Percentiles rank a stretch among this genome's conserved stretches.
phyloP scores from a whole-genome alignment of 202 grass and related monocot genomes.

The Musa balbisiana region DNA sequence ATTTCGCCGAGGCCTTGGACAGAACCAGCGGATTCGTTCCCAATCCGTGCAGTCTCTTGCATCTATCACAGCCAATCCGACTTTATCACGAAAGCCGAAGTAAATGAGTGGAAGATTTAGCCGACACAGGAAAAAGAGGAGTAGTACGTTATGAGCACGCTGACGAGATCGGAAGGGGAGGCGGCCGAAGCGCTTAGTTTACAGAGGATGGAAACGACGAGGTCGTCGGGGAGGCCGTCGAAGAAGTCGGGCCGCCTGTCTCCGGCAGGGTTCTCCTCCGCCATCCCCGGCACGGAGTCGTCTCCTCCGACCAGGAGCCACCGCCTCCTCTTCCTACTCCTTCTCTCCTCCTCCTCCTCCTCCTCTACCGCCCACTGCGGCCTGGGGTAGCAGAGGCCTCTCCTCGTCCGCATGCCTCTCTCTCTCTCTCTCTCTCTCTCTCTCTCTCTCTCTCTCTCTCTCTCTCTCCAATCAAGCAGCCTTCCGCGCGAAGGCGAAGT shows the following conservation, averaged over 20 bases:
- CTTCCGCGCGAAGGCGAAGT: too few species aligned
- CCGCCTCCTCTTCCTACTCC: conserved; percentile 10
- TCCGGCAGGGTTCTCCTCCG: neutral
- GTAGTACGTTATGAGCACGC: conserved; percentile 30
- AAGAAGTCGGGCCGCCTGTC: conserved; percentile 26
- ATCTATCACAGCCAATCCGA: conserved; percentile 19
- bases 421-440: too few species aligned
- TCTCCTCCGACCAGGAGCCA: neutral
- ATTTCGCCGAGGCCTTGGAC: conserved; percentile 30
- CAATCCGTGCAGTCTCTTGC: conserved; percentile 49
- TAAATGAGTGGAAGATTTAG: neutral
- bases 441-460: too few species aligned
- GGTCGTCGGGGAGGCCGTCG: conserved; percentile 55
- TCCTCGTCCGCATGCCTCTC: neutral
- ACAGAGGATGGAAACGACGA: conserved; percentile 42
- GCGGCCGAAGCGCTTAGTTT: conserved; percentile 20
- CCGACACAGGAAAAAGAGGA: neutral
- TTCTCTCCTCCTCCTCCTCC: conserved; percentile 4
- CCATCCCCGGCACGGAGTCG: neutral
- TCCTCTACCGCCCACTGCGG: neutral
- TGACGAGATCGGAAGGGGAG: conserved; percentile 35
- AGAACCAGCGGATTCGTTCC: conserved; percentile 32
- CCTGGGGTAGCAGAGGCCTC: neutral
- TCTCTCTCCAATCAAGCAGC: too few species aligned
- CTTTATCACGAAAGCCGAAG: neutral